Evolutionary conservation across 805 yeast species (phyloP).

Genomic region (Hanseniaspora lachancei): DNA sequence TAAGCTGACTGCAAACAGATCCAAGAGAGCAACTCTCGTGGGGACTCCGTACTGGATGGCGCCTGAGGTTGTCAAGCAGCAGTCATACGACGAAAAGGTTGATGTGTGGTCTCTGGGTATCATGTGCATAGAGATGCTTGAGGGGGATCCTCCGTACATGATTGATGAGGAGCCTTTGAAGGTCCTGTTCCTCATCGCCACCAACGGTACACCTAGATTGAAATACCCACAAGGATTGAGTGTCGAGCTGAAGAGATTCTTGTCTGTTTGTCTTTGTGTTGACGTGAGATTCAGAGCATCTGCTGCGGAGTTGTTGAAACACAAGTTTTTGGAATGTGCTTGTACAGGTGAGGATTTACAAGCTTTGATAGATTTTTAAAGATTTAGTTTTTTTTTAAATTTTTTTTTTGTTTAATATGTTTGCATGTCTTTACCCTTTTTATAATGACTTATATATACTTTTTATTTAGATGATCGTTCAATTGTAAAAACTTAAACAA

Average conservation of each 20-base stretch:
- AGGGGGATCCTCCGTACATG: conserved; percentile 95
- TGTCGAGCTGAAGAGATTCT: conserved; percentile 65
- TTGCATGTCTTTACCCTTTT: too few relatives aligned
- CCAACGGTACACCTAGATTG: conserved; percentile 91
- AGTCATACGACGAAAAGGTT: conserved; percentile 92
- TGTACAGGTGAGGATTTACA: conserved; percentile 49
- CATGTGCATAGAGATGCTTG: conserved; percentile 97
- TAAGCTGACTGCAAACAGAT: conserved; percentile 66
- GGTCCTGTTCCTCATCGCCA: conserved; percentile 86
- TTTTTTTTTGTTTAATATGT: background rate
- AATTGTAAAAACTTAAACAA: background rate
- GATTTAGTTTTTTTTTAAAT: background rate
- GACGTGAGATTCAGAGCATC: conserved; percentile 86
- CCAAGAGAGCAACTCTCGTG: conserved; percentile 94
- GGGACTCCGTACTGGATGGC: conserved; percentile 99
- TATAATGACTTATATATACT: background rate
- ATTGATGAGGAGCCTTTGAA: conserved; percentile 83
- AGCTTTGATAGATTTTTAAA: conserved; percentile 34
- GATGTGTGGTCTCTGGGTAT: conserved; percentile 98
- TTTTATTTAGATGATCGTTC: background rate
- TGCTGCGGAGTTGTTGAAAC: conserved; percentile 74
- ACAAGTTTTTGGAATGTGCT: conserved; percentile 53
- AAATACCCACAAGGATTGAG: conserved; percentile 79
- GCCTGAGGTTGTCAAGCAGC: conserved; percentile 91
- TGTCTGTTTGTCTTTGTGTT: conserved; percentile 84